These are phyloP conservation scores for Ramularia collo-cygni DNA, from an alignment of 2,329 filamentous ascomycete species.

Conservation along the genomic window DNA sequence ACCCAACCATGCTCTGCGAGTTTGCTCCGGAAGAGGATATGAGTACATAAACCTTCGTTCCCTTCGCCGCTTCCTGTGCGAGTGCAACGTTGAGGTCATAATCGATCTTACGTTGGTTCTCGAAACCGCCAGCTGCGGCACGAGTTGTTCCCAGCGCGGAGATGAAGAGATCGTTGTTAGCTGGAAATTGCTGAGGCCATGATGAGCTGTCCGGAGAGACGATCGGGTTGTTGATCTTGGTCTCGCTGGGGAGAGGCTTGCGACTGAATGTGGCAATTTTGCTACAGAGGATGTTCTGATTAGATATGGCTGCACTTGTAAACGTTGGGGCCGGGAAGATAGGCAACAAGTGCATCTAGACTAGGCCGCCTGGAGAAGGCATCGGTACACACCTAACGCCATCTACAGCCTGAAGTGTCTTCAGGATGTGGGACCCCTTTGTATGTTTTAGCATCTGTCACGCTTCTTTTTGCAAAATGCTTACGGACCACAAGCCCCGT, in stretches of 20 bases:
- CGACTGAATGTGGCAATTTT: conserved; percentile 60
- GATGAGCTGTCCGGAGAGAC: conserved; percentile 59
- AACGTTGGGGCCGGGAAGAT: too few relatives aligned
- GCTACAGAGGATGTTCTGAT: conserved; percentile 17
- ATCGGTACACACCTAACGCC: conserved; percentile 32
- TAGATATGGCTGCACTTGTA: too few relatives aligned
- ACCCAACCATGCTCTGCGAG: conserved; percentile 48
- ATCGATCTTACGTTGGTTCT: conserved; percentile 80
- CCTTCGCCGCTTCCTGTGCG: conserved; percentile 64
- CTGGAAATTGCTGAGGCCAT: conserved; percentile 58
- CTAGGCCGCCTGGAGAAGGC: too few relatives aligned
- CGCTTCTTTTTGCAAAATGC: too few relatives aligned
- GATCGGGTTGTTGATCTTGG: conserved; percentile 58
- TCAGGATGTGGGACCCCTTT: conserved; percentile 58
- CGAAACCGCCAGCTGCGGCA: conserved; percentile 65
- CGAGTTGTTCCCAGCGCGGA: conserved; percentile 76
- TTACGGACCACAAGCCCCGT: conserved; percentile 61
- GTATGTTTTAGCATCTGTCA: too few relatives aligned
- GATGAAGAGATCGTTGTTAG: conserved; percentile 60
- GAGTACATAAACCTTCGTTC: conserved; percentile 69
- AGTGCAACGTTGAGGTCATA: conserved; percentile 77
- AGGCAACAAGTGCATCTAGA: too few relatives aligned
- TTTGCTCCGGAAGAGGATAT: conserved; percentile 55
- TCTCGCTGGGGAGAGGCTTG: conserved; percentile 47
- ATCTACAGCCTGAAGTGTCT: conserved; percentile 49